Percentiles rank a stretch among this genome's conserved stretches.
These are phyloP conservation scores for Alternaria solani DNA, from an alignment of 2,329 filamentous ascomycete species.

Conservation along the genomic window DNA sequence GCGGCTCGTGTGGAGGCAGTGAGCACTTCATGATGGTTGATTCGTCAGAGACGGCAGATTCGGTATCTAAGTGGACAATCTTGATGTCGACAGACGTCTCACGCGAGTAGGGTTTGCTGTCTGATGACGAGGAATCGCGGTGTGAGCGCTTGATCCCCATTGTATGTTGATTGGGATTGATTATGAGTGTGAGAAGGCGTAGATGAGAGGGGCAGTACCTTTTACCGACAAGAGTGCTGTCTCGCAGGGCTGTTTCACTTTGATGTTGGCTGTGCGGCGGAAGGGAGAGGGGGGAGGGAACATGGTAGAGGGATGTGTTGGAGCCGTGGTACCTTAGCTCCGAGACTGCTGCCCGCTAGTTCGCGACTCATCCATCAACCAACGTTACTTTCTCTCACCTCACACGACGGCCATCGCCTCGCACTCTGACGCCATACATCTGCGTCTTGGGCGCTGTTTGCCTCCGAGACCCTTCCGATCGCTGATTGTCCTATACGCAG, in stretches of 20 bases:
- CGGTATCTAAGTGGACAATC: slow-evolving; percentile 64
- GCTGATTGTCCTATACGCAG: slow-evolving; percentile 46
- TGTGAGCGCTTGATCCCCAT: slow-evolving; percentile 69
- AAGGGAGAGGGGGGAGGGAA: not conserved
- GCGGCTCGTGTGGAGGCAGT: slow-evolving; percentile 78
- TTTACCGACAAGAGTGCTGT: slow-evolving; percentile 22
- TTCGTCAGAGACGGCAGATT: slow-evolving; percentile 31
- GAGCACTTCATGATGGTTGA: slow-evolving; percentile 75
- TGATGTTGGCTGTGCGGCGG: not conserved
- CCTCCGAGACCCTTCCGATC: slow-evolving; percentile 29
- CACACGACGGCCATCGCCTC: slow-evolving; percentile 20
- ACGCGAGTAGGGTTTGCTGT: slow-evolving; percentile 42
- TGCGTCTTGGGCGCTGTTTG: slow-evolving; percentile 39
- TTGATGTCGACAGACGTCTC: slow-evolving; percentile 48
- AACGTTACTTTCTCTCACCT: slow-evolving; percentile 22
- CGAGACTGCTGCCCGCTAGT: slow-evolving; percentile 17
- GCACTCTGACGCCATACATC: slow-evolving; percentile 22
- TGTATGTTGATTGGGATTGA: slow-evolving; percentile 17
- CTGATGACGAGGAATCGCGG: slow-evolving; percentile 58
- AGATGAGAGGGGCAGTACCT: slow-evolving; percentile 39
- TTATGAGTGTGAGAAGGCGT: slow-evolving; percentile 18
- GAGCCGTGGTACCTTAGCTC: slow-evolving; percentile 15
- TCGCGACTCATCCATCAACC: slow-evolving; percentile 20
- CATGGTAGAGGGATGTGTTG: not conserved
- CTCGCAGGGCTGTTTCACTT: slow-evolving; percentile 15